Evolutionary conservation across 2,329 filamentous ascomycete species (phyloP).

Genomic region (Phyllosticta citrichinensis): DNA sequence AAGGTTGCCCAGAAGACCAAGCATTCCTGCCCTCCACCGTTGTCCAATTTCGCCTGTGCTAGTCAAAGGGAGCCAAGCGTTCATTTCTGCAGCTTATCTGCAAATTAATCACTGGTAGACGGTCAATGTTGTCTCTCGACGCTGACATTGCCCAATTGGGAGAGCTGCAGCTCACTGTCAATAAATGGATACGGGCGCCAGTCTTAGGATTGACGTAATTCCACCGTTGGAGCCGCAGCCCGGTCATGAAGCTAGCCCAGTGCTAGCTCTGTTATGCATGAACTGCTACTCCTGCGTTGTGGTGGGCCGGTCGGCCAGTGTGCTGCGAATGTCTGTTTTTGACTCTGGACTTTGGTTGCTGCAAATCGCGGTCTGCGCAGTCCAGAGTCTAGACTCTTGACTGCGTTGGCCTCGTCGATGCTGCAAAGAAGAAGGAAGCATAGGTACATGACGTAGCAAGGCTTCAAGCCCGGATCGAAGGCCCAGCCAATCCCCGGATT

Average conservation of each 20-base stretch:
- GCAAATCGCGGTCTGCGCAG: background rate
- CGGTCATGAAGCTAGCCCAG: too few relatives aligned
- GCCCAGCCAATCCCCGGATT: background rate
- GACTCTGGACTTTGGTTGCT: background rate
- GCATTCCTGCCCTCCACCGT: background rate
- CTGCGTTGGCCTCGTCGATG: background rate
- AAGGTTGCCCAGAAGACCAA: background rate
- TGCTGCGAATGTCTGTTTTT: background rate
- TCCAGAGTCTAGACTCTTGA: background rate
- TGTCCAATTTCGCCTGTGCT: background rate
- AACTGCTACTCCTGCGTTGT: too few relatives aligned
- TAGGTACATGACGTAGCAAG: background rate
- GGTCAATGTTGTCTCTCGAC: background rate
- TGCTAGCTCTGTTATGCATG: too few relatives aligned
- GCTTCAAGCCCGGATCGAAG: background rate
- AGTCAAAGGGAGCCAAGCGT: background rate
- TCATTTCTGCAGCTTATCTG: background rate
- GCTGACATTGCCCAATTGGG: background rate
- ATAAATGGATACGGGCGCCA: background rate
- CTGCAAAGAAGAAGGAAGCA: background rate
- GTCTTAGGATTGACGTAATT: background rate
- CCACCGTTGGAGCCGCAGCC: background rate
- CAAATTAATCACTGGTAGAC: background rate
- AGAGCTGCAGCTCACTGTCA: background rate
- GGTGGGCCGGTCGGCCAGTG: too few relatives aligned